Conservation (phyloP, 192 early-diverging fungal genomes). For the Coemansia javaensis region DNA sequence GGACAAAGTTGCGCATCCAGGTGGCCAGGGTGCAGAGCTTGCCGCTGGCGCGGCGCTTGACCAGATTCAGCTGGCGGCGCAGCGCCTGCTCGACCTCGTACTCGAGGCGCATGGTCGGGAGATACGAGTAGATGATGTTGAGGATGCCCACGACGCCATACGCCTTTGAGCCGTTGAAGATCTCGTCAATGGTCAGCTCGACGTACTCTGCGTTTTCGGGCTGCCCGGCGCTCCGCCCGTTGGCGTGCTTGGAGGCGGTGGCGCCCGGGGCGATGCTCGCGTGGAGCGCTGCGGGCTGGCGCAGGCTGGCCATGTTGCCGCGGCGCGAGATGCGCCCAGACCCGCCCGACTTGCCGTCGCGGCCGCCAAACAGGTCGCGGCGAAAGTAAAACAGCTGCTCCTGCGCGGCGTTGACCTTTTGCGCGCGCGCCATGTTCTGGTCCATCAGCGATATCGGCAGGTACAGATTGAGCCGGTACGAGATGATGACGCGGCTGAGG, state of each 20-base stretch:
- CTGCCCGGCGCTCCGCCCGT: slow-evolving; percentile 2
- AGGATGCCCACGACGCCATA: slow-evolving; percentile 72
- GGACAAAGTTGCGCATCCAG: slow-evolving; percentile 88
- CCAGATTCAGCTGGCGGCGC: slow-evolving; percentile 71
- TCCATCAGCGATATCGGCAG: slow-evolving; percentile 93
- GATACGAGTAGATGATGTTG: slow-evolving; percentile 71
- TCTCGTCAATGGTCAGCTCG: slow-evolving; percentile 82
- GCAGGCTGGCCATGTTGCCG: slow-evolving; percentile 8
- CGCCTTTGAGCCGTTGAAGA: slow-evolving; percentile 77
- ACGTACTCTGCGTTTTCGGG: slow-evolving; percentile 58
- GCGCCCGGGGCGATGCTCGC: no score
- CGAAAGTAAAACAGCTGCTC: slow-evolving; percentile 87
- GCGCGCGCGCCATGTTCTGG: slow-evolving; percentile 85
- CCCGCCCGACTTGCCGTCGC: slow-evolving; percentile 33
- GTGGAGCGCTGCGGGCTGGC: slow-evolving; percentile 4
- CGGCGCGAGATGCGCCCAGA: slow-evolving; percentile 34
- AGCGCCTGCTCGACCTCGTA: slow-evolving; percentile 66
- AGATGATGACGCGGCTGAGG: slow-evolving; percentile 81
- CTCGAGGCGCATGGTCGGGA: slow-evolving; percentile 70
- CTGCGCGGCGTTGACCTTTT: slow-evolving; percentile 71
- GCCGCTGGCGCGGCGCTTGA: slow-evolving; percentile 76
- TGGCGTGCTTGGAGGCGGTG: no score
- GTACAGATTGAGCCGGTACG: slow-evolving; percentile 88
- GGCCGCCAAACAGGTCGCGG: slow-evolving; percentile 63
- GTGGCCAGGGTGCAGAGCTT: slow-evolving; percentile 79